These are phyloP conservation scores for Diaporthe citriasiana DNA, from an alignment of 2,329 filamentous ascomycete genomes.

Conservation along the genomic window DNA sequence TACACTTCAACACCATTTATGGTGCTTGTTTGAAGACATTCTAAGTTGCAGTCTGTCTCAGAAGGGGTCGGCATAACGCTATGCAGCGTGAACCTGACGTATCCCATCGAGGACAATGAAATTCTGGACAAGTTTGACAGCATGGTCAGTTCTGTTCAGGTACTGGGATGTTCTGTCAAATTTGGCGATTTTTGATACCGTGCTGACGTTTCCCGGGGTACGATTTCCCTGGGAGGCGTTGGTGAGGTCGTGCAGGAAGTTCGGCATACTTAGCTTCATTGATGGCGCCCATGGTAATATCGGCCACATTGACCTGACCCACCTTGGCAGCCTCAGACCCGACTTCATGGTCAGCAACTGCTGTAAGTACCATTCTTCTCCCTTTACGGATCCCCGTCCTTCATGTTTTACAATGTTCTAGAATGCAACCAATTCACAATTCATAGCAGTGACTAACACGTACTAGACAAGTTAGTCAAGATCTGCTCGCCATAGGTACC, in stretches of 20 bases:
- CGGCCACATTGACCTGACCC: slow-evolving; percentile 74
- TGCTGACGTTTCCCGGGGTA: slow-evolving; percentile 77
- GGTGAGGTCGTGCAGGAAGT: slow-evolving; percentile 67
- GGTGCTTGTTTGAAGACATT: slow-evolving; percentile 75
- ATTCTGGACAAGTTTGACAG: slow-evolving; percentile 67
- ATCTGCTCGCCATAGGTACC: neutral
- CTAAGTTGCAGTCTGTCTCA: slow-evolving; percentile 70
- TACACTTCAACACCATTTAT: slow-evolving; percentile 79
- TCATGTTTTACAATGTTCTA: too few relatives aligned
- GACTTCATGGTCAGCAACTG: slow-evolving; percentile 83
- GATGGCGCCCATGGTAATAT: slow-evolving; percentile 81
- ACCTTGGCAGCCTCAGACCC: slow-evolving; percentile 69
- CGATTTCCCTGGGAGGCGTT: slow-evolving; percentile 78
- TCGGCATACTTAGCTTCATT: slow-evolving; percentile 74
- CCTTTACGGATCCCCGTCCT: too few relatives aligned
- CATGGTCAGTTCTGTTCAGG: slow-evolving; percentile 63
- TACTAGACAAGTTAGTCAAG: slow-evolving; percentile 62
- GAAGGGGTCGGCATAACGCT: slow-evolving; percentile 65
- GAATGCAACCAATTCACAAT: too few relatives aligned
- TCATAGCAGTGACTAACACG: too few relatives aligned
- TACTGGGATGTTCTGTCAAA: slow-evolving; percentile 67
- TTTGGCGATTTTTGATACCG: slow-evolving; percentile 78
- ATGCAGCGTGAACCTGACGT: slow-evolving; percentile 67
- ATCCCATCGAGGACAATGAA: slow-evolving; percentile 72
- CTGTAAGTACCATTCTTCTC: slow-evolving; percentile 46